Base-by-base conservation (phyloP, 129 eudicot species). In the Helianthus tuberosus region DNA sequence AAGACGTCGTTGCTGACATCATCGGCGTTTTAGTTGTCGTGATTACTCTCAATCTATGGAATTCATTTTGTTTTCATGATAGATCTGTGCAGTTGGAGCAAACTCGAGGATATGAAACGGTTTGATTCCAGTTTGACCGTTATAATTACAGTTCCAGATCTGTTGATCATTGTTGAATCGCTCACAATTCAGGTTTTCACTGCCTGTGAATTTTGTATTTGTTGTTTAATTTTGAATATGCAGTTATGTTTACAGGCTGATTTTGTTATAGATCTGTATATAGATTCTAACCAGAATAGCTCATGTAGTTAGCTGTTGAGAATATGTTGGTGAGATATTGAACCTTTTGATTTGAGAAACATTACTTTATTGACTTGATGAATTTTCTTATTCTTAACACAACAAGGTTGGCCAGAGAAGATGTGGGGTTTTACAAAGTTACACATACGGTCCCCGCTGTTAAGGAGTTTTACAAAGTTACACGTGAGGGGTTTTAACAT, bases 1-100 rank as follows among this genome's bases (percentile, higher is more conserved):
- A 84, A 69, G 98, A 93, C 82, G 83, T 83, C 23, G 88, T 81
- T 54, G 89, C 98, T 35, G 97, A 93, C 64, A 32, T 90, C 72
- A 8, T 85, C 68, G 98, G 98, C 54, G 86, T 87, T 36, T 65
- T 86, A 11, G 47, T 88, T 7, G 96, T 93, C 16, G 88, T 85
- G 15, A 8, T 85, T 35, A 63, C 71, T 53, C 85, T 93, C 25
- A 75, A 23, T 62, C 54, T 89, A 6, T 72, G 46, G 15, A 81
- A 71, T 58, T 53, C 80, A 1, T 23, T 57, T 9, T 59, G 23
- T 46, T 35, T 15, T 62, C 76, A 78, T 66, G 53, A 38, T 38
- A 66, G 75, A 54, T 72, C 71, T 62, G 73, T 43, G 57, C 64
- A 50, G 20, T 38, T 53, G 17, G 82, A 20, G 61, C 85, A 66